Evolutionary conservation across 179 eudicot genomes (phyloP).

Genomic region (Pouteria campechiana): DNA sequence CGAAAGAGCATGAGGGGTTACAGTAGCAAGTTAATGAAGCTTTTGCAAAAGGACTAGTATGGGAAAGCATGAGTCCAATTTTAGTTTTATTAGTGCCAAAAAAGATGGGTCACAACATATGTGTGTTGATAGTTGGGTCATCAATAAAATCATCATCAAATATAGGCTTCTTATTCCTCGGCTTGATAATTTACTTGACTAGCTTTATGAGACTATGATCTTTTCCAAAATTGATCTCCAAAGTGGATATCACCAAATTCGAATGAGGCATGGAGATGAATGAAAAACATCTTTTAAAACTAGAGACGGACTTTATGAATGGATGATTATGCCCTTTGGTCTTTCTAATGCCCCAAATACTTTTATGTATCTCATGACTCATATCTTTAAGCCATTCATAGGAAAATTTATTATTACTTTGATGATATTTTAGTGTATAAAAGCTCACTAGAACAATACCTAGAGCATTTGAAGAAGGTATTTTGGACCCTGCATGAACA

Average conservation of each 20-base stretch:
- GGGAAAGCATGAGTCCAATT: slow-evolving; percentile 1
- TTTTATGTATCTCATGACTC: not conserved
- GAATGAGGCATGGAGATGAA: not conserved
- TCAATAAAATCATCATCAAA: slow-evolving; percentile 5
- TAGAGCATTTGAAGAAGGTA: not conserved
- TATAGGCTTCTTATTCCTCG: not conserved
- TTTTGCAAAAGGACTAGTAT: not conserved
- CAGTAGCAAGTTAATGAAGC: not conserved
- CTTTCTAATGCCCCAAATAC: not conserved
- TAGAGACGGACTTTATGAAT: not conserved
- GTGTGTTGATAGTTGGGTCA: slow-evolving; percentile 2
- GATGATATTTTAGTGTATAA: not conserved
- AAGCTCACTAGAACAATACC: not conserved
- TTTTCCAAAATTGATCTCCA: slow-evolving; percentile 1
- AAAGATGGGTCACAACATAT: not conserved
- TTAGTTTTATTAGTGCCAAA: no score
- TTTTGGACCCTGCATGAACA: not conserved
- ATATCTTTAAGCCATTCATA: not conserved
- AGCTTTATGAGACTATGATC: not conserved
- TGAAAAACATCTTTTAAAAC: not conserved
- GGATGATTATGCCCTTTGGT: not conserved
- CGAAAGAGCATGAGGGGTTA: not conserved
- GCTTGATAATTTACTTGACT: not conserved
- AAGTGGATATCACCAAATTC: not conserved
- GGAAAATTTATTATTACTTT: not conserved